These are phyloP conservation scores for Cytospora schulzeri DNA, from an alignment of 2,329 filamentous ascomycete species.

Conservation along the genomic window DNA sequence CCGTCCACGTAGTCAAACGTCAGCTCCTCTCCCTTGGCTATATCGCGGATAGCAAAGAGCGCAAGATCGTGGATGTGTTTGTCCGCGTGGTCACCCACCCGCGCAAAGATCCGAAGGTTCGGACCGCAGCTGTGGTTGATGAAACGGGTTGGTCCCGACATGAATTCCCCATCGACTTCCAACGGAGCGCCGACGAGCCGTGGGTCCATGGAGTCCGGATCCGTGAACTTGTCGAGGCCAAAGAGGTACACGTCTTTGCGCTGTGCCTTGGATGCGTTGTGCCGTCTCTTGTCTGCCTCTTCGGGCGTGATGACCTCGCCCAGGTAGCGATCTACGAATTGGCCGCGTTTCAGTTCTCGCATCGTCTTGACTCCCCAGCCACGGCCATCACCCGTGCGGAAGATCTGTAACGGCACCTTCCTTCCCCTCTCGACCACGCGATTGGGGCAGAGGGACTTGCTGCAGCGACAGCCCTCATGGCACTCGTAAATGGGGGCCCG, in stretches of 20 bases:
- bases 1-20: conserved; percentile 81
- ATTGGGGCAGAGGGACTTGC: conserved; percentile 63
- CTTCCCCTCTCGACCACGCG: conserved; percentile 76
- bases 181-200: conserved; percentile 58
- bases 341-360: conserved; percentile 66
- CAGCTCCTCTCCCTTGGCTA: conserved; percentile 67
- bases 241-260: conserved; percentile 81
- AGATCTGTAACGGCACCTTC: conserved; percentile 72
- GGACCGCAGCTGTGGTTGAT: conserved; percentile 83
- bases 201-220: conserved; percentile 57
- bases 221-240: conserved; percentile 77
- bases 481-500: conserved; percentile 77
- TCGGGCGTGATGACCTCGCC: conserved; percentile 67
- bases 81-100: conserved; percentile 76
- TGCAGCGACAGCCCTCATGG: conserved; percentile 70
- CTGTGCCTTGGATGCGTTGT: conserved; percentile 54
- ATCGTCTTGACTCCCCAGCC: conserved; percentile 77
- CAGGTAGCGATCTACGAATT: conserved; percentile 80
- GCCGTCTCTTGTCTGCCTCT: conserved; percentile 68
- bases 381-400: conserved; percentile 66
- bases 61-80: conserved; percentile 75
- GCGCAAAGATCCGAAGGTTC: conserved; percentile 77
- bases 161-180: conserved; percentile 72
- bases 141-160: conserved; percentile 77
- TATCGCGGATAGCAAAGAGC: conserved; percentile 71